Base-by-base conservation (phyloP, 164 flowering plant species). In the Cinnamomum chago region DNA sequence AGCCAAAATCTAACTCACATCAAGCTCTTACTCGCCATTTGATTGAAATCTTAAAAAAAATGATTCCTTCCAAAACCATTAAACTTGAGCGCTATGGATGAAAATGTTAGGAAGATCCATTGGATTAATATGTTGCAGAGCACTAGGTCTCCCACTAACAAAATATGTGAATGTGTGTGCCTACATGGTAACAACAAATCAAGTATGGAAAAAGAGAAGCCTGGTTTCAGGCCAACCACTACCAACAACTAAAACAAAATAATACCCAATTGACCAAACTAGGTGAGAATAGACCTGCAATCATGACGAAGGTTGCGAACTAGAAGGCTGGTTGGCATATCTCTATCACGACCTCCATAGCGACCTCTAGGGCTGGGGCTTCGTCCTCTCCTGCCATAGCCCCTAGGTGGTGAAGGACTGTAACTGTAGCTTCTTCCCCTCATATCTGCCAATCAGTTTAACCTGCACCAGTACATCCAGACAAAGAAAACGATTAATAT, bases 391-490 rank as follows among this genome's bases (percentile, higher is more conserved):
- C 94, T 80, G 23, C 92, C 83, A 76, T 86, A 86, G 58, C 88
- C 87, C 79, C 96, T 89, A 40, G 97, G 90, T 23, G 97, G 96
- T 24, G 97, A 90, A 1, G 96, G 98, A 70, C 89, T 89, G 80
- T 86, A 89, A 70, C 90, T 90, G 83, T 93, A 93, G 74, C 94
- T 92, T 75, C 99, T 86, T 6, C 94, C 97, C 81, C 99, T 88
- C 99, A 95, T 95, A 77, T 73, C 47, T 24, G 60, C 73, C 67
- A 51, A 60, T 72, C 18, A 13, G 64, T 17, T 28, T 73, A 72
- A 76, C 68, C 71, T 55, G 5, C n/a, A 55, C 20, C 2, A 15
- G 13, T 13, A 3, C 18, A 15, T 15, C 6, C 20, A 55, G n/a
- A 18, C 60, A 20, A 55, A 55, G 60, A 20, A 18, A 3, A 0